Percentiles rank a stretch among this genome's conserved stretches.
Conservation (phyloP, 1,284 basidiomycete species). For the Tremellales sp. region DNA sequence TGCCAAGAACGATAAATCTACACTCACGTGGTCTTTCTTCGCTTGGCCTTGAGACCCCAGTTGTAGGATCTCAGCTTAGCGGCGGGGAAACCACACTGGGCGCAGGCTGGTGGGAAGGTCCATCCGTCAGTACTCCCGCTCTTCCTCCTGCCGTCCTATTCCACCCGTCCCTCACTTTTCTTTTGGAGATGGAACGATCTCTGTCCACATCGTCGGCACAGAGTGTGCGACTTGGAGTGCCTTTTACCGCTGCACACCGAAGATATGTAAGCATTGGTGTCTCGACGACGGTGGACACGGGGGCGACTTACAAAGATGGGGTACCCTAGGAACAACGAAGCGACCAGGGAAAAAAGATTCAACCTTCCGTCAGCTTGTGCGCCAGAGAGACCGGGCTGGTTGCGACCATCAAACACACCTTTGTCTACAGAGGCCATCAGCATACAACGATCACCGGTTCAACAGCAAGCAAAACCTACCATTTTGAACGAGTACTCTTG, state of each 20-base stretch:
- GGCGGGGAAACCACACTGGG: slow-evolving; percentile 92
- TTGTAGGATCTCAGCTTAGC: slow-evolving; percentile 95
- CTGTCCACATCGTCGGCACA: slow-evolving; percentile 90
- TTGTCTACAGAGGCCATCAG: slow-evolving; percentile 20
- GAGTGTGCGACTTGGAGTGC: slow-evolving; percentile 97
- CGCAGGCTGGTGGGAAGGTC: slow-evolving; percentile 62
- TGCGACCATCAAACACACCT: slow-evolving; percentile 25
- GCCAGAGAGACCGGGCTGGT: slow-evolving; percentile 1
- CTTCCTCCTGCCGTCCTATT: slow-evolving; percentile 4
- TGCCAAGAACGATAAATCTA: not conserved
- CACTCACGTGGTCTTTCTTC: slow-evolving; percentile 80
- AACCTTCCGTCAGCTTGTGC: slow-evolving; percentile 47
- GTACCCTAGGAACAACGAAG: slow-evolving; percentile 61
- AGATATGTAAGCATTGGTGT: slow-evolving; percentile 7
- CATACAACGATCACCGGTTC: slow-evolving; percentile 6
- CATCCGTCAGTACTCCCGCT: too few relatives aligned
- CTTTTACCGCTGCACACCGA: slow-evolving; percentile 66
- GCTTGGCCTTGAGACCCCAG: slow-evolving; percentile 98
- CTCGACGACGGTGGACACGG: not conserved
- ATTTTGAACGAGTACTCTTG: slow-evolving; percentile 33
- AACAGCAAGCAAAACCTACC: slow-evolving; percentile 24
- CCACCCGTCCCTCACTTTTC: slow-evolving; percentile 65
- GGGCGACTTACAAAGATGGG: slow-evolving; percentile 67
- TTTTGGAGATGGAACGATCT: slow-evolving; percentile 95
- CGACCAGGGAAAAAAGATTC: slow-evolving; percentile 60